phyloP scores from a whole-genome alignment of 768 basidiomycete species.

The Thelephora aurantiotincta region DNA sequence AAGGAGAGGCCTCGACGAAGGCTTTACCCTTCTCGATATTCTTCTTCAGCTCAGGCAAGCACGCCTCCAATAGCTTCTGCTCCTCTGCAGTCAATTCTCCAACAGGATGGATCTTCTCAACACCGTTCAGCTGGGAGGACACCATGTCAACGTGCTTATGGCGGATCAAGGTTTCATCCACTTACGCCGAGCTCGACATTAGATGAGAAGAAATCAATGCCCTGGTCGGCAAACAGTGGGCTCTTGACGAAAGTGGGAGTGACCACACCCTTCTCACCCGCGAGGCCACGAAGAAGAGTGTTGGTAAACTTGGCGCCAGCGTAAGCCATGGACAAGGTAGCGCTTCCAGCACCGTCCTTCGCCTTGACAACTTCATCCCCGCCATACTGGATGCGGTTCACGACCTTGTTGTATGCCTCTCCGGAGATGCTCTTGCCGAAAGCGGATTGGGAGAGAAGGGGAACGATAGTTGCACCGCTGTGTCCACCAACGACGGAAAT shows the following conservation, averaged over 20 bases:
- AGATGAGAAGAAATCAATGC: conserved; percentile 90
- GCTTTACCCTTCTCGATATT: conserved; percentile 94
- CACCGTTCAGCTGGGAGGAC: conserved; percentile 52
- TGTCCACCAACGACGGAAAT: conserved; percentile 93
- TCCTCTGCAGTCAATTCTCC: conserved; percentile 73
- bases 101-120: conserved; percentile 82
- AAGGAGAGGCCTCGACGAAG: conserved; percentile 32
- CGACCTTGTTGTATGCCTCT: conserved; percentile 62
- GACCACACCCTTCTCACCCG: conserved; percentile 54
- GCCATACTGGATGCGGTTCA: conserved; percentile 92
- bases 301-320: conserved; percentile 63
- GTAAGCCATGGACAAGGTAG: conserved; percentile 69
- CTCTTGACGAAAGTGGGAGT: conserved; percentile 85
- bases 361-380: conserved; percentile 99
- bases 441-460: conserved; percentile 74
- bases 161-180: conserved; percentile 6
- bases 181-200: conserved; percentile 87
- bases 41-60: conserved; percentile 88
- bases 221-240: conserved; percentile 70
- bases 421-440: conserved; percentile 62
- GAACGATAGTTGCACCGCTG: conserved; percentile 95
- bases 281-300: conserved; percentile 42
- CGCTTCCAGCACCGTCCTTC: conserved; percentile 76
- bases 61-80: conserved; percentile 73
- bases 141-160: background rate